Evolutionary conservation across 257 asterid species (phyloP).

Genomic region (Solanum raphanifolium): DNA sequence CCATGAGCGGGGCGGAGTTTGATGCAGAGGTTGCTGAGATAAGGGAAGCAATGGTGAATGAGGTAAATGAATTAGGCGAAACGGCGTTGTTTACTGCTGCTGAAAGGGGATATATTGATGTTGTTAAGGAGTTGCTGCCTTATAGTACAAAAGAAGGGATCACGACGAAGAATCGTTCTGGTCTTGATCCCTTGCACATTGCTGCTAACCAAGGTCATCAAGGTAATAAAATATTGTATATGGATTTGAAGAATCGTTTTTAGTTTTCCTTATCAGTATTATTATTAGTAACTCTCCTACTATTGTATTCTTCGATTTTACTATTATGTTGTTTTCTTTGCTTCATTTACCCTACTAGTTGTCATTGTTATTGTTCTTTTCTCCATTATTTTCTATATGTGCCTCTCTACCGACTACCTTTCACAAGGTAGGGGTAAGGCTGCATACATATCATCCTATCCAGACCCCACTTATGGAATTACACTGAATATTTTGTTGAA

Average conservation of each 20-base stretch:
- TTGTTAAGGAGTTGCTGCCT: conserved; percentile 36
- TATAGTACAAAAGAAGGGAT: conserved; percentile 40
- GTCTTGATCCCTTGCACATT: conserved; percentile 47
- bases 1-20: conserved; percentile 43
- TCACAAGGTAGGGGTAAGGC: too few species aligned
- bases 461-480: too few species aligned
- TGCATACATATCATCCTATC: too few species aligned
- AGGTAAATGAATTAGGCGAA: conserved; percentile 55
- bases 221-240: conserved; percentile 16
- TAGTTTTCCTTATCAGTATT: background rate
- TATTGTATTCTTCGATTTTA: too few species aligned
- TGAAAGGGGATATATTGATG: conserved; percentile 37
- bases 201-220: conserved; percentile 55
- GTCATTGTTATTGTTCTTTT: background rate
- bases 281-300: background rate
- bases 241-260: background rate
- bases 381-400: too few species aligned
- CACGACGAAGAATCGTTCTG: conserved; percentile 34
- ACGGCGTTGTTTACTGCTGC: conserved; percentile 45
- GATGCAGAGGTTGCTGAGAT: conserved; percentile 48
- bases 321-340: background rate
- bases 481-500: too few species aligned
- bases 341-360: background rate
- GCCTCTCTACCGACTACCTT: too few species aligned
- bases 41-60: conserved; percentile 47